Percentiles rank a stretch among this genome's conserved stretches.
Evolutionary conservation across 371 early-diverging fungal genomes (phyloP).

Genomic region (Mortierella sp.): DNA sequence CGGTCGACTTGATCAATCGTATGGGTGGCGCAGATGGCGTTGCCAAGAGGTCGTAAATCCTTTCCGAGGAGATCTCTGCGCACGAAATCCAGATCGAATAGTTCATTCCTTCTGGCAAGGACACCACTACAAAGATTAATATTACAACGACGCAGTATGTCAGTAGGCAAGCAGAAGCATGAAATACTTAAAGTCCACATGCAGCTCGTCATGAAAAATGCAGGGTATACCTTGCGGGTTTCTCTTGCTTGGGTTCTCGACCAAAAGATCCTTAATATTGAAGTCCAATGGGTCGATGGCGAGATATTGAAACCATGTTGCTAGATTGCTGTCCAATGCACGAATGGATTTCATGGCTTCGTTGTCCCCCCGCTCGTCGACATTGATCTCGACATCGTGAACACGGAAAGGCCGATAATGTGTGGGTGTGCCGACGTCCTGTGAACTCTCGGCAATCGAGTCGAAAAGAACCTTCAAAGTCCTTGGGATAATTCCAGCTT

Average conservation of each 20-base stretch:
- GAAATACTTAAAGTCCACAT: not conserved
- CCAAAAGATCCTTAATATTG: not conserved
- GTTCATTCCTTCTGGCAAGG: conserved; percentile 66
- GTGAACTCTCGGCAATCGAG: conserved; percentile 37
- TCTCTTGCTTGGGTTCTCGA: not conserved
- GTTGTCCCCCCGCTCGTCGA: not conserved
- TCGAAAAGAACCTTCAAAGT: conserved; percentile 73
- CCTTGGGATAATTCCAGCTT: conserved; percentile 74
- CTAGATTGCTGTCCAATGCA: not conserved
- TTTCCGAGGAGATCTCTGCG: conserved; percentile 89
- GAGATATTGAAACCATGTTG: not conserved
- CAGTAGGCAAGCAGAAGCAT: too few relatives aligned
- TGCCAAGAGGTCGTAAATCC: conserved; percentile 84
- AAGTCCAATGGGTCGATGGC: not conserved
- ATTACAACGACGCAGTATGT: not conserved
- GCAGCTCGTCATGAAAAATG: too few relatives aligned
- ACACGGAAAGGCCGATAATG: conserved; percentile 35
- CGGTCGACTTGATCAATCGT: conserved; percentile 12
- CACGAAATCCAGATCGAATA: conserved; percentile 83
- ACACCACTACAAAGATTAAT: conserved; percentile 38
- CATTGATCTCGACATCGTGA: conserved; percentile 37
- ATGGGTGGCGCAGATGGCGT: conserved; percentile 30
- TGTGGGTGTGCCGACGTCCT: conserved; percentile 20
- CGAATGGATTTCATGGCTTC: not conserved
- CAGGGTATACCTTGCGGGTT: not conserved